Percentiles rank a stretch among this genome's conserved stretches.
These are phyloP conservation scores for Hymenoscyphus scutula DNA, from an alignment of 2,329 filamentous ascomycete species.

Conservation along the genomic window DNA sequence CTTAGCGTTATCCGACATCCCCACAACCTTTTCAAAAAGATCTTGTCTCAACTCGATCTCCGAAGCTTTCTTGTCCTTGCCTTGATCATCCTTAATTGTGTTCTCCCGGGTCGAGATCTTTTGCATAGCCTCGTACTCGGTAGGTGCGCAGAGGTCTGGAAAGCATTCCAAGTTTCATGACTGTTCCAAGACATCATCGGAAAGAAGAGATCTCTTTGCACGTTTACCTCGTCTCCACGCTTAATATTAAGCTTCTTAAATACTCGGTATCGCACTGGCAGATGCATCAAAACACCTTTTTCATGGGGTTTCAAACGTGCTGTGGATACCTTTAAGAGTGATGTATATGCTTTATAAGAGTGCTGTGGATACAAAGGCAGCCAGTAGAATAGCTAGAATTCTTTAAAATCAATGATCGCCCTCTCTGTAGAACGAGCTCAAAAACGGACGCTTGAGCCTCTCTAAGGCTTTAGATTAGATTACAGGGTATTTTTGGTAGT, in stretches of 20 bases:
- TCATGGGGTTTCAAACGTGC: too few species aligned
- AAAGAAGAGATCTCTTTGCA: slow-evolving; percentile 24
- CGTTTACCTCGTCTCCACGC: slow-evolving; percentile 17
- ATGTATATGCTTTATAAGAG: too few species aligned
- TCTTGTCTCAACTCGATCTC: slow-evolving; percentile 22
- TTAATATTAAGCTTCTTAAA: slow-evolving; percentile 26
- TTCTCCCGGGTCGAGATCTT: slow-evolving; percentile 10
- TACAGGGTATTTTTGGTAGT: too few species aligned
- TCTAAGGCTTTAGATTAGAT: too few species aligned
- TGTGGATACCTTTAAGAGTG: too few species aligned
- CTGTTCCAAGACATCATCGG: slow-evolving; percentile 30
- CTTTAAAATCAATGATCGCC: too few species aligned
- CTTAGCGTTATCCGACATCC: slow-evolving; percentile 27
- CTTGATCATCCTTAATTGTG: not conserved
- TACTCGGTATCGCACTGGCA: too few species aligned
- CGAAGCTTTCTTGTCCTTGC: not conserved
- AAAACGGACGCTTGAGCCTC: too few species aligned
- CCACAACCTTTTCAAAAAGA: slow-evolving; percentile 27
- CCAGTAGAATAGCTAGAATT: too few species aligned
- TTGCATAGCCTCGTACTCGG: slow-evolving; percentile 24
- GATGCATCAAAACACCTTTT: too few species aligned
- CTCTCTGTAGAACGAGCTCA: too few species aligned
- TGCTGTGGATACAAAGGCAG: too few species aligned
- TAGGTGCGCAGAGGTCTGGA: slow-evolving; percentile 29
- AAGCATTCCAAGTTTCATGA: slow-evolving; percentile 31